Conservation (phyloP, 805 yeast genomes). For the Tanozyma kutaoensis region DNA sequence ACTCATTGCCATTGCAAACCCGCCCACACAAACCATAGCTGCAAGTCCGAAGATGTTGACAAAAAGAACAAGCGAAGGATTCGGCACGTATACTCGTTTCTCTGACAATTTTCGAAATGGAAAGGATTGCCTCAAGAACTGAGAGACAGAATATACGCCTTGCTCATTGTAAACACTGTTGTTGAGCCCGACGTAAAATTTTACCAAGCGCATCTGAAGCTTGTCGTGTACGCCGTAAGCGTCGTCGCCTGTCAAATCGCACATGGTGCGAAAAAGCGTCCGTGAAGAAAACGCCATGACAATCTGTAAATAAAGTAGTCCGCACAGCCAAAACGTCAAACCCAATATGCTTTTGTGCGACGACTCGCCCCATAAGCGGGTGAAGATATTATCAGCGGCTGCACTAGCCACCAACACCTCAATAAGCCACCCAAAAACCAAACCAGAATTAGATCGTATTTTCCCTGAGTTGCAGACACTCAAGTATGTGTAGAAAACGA, state of each 20-base stretch:
- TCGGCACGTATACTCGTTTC: conserved; percentile 9
- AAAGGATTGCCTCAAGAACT: conserved; percentile 3
- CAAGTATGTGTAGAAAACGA: conserved; percentile 11
- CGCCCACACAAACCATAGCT: no score
- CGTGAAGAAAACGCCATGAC: conserved; percentile 17
- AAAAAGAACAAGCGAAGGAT: conserved; percentile 10
- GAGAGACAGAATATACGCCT: conserved; percentile 5
- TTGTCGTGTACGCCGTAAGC: conserved; percentile 7
- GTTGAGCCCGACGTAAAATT: conserved; percentile 15
- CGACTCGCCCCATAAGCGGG: conserved; percentile 4
- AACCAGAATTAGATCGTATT: conserved; percentile 20
- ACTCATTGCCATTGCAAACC: no score
- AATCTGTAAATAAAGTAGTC: conserved; percentile 9
- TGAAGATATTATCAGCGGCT: conserved; percentile 15
- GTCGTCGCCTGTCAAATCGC: conserved; percentile 12
- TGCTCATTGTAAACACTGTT: conserved; percentile 5
- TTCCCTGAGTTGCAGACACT: conserved; percentile 20
- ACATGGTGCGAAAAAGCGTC: conserved; percentile 13
- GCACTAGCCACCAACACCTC: conserved; percentile 11
- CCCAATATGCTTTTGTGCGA: conserved; percentile 15
- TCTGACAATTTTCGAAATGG: conserved; percentile 2
- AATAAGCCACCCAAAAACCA: conserved; percentile 22
- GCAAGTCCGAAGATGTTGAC: conserved; percentile 8
- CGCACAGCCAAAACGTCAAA: conserved; percentile 13
- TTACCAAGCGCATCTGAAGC: conserved; percentile 13